These are phyloP conservation scores for Nigrograna mackinnonii DNA, from an alignment of 2,329 filamentous ascomycete genomes.

Conservation along the genomic window DNA sequence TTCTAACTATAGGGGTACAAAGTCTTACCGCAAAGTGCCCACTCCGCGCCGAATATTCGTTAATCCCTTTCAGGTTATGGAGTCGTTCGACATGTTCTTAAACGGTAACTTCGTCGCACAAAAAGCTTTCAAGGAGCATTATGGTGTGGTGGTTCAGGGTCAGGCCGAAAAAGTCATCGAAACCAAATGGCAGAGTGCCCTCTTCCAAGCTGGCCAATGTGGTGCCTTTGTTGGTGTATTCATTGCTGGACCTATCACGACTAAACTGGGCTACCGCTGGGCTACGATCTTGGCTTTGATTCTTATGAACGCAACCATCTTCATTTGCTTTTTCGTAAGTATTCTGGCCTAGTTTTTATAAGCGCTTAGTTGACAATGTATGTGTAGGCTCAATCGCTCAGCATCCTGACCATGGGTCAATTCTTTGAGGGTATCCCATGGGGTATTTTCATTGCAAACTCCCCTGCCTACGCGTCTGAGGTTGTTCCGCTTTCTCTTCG, in stretches of 20 bases:
- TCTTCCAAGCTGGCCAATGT: conserved; percentile 59
- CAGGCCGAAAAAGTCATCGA: conserved; percentile 44
- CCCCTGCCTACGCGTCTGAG: conserved; percentile 65
- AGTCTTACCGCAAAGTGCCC: background rate
- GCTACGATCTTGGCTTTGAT: conserved; percentile 61
- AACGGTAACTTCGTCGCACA: conserved; percentile 63
- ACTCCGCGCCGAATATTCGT: background rate
- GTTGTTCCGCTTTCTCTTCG: conserved; percentile 63
- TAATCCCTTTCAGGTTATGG: conserved; percentile 66
- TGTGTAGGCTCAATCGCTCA: conserved; percentile 48
- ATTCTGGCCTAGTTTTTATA: too few species aligned
- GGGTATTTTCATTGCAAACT: conserved; percentile 69
- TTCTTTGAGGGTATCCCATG: conserved; percentile 66
- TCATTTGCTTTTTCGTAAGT: conserved; percentile 65
- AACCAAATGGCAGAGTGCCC: conserved; percentile 61
- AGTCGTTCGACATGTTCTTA: conserved; percentile 66
- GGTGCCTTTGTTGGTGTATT: conserved; percentile 65
- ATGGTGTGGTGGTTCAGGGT: conserved; percentile 46
- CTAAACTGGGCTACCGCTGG: conserved; percentile 62
- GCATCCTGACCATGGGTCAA: conserved; percentile 56
- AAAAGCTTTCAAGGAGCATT: conserved; percentile 50
- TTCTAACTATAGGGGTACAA: conserved; percentile 1
- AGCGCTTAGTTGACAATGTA: too few species aligned
- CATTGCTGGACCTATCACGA: conserved; percentile 64
- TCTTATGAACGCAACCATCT: conserved; percentile 62